Base-by-base conservation (phyloP, 1,139 yeast species). In the Pichia cactophila region DNA sequence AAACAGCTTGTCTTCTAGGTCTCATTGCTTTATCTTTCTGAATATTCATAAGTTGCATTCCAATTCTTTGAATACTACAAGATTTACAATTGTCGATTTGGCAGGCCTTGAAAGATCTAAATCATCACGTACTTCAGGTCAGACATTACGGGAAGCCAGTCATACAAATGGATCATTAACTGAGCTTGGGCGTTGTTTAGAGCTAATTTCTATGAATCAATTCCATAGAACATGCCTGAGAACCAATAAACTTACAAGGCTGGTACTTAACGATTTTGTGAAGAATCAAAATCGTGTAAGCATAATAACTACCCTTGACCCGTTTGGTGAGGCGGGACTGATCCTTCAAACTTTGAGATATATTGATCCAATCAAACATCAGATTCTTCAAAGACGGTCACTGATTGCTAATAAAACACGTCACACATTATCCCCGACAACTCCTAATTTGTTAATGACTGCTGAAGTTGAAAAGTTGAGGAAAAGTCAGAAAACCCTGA, bases 261-360 rank as follows among this genome's bases (percentile, higher is more conserved):
- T 77, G 26, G 63, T 77, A 4, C 64, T 77, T 40, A 66, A 74
- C 37, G 78, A 75, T 56, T 69, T 71, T 44, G 69, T 72, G 43
- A 69, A 68, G 29, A 61, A 63, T 41, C 62, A 68, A 43, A 53
- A 60, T 11, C 56, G 60, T 11, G 57, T 63, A 23, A 61, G 61
- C 50, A 67, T 65, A 50, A 61, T 83, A 29, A 75, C 83, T 39
- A 84, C 83, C 44, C 68, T 83, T 48, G 89, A 84, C 58, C 86
- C 87, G 0, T 77, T 75, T 55, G 85, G 84, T 26, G 79, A 80
- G 29, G 81, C 83, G 14, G 58, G 59, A 2, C 45, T 61, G 26
- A 77, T 80, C 41, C 64, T 78, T n/a, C 76, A 72, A 54, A 69
- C 73, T 26, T 60, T 73, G 46, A 56, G 72, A 46, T 72, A 71